Evolutionary conservation across 345 rosid genomes (phyloP).

Genomic region (Gossypium mustelinum): DNA sequence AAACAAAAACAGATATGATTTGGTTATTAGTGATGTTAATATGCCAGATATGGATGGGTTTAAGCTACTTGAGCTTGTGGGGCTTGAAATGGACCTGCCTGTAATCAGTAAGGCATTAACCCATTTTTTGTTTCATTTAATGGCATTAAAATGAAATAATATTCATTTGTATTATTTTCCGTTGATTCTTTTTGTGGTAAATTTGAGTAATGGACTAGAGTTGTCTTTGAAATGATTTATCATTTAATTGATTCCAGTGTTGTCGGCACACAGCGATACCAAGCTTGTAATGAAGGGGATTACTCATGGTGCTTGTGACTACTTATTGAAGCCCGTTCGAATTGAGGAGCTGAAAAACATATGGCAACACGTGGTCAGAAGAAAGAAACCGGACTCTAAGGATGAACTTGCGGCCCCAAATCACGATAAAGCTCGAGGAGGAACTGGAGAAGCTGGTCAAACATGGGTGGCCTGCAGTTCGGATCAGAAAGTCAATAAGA

Average conservation of each 20-base stretch:
- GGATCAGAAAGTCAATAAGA: conserved; percentile 41
- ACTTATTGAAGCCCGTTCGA: conserved; percentile 75
- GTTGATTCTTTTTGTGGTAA: background rate
- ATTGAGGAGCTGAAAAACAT: conserved; percentile 81
- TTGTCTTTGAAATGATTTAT: conserved; percentile 7
- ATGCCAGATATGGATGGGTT: conserved; percentile 87
- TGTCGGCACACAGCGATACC: conserved; percentile 75
- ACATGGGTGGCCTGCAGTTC: conserved; percentile 23
- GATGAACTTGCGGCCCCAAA: conserved; percentile 27
- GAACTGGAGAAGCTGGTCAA: conserved; percentile 33
- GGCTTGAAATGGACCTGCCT: conserved; percentile 84
- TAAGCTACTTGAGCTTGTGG: conserved; percentile 76
- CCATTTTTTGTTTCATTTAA: conserved; percentile 6
- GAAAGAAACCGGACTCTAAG: conserved; percentile 35
- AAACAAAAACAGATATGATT: conserved; percentile 46
- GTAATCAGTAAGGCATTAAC: conserved; percentile 60
- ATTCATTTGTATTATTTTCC: background rate
- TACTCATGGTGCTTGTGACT: conserved; percentile 85
- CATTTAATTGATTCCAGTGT: conserved; percentile 45
- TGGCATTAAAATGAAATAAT: background rate
- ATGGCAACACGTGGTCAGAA: conserved; percentile 86
- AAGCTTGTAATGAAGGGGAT: conserved; percentile 85
- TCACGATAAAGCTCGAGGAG: conserved; percentile 26
- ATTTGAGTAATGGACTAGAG: background rate
- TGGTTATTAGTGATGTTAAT: conserved; percentile 75